Evolutionary conservation across 2,329 filamentous ascomycete genomes (phyloP).

Genomic region (Calonectria pauciramosa): DNA sequence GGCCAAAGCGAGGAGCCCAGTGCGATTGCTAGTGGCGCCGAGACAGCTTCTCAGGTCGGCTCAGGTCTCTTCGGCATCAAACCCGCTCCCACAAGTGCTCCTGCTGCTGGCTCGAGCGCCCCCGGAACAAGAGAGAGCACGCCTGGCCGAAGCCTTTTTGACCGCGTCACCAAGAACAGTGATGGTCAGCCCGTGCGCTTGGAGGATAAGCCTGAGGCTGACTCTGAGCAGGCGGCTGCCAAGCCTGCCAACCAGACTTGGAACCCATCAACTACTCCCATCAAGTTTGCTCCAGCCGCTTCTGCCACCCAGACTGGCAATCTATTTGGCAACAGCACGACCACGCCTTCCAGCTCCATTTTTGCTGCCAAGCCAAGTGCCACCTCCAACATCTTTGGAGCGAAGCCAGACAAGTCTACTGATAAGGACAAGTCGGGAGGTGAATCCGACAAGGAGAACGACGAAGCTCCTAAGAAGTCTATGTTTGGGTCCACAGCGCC

Average conservation of each 20-base stretch:
- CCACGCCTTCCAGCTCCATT: constrained; percentile 48
- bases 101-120: constrained; percentile 50
- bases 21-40: constrained; percentile 57
- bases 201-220: constrained; percentile 42
- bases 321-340: constrained; percentile 50
- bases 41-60: constrained; percentile 53
- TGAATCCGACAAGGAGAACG: constrained; percentile 62
- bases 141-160: constrained; percentile 67
- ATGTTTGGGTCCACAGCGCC: constrained; percentile 49
- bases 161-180: constrained; percentile 65
- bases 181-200: constrained; percentile 65
- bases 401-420: constrained; percentile 49
- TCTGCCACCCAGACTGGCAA: constrained; percentile 46
- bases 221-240: constrained; percentile 44
- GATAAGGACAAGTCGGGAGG: constrained; percentile 51
- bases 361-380: constrained; percentile 55
- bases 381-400: constrained; percentile 53
- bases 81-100: constrained; percentile 45
- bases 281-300: constrained; percentile 64
- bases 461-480: constrained; percentile 52
- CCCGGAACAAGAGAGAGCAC: constrained; percentile 61
- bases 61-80: constrained; percentile 47
- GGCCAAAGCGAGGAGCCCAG: constrained; percentile 60
- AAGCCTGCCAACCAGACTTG: constrained; percentile 55
- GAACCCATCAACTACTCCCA: constrained; percentile 63